phyloP scores from a whole-genome alignment of 106 monocot species.

The Iris macrosiphon region DNA sequence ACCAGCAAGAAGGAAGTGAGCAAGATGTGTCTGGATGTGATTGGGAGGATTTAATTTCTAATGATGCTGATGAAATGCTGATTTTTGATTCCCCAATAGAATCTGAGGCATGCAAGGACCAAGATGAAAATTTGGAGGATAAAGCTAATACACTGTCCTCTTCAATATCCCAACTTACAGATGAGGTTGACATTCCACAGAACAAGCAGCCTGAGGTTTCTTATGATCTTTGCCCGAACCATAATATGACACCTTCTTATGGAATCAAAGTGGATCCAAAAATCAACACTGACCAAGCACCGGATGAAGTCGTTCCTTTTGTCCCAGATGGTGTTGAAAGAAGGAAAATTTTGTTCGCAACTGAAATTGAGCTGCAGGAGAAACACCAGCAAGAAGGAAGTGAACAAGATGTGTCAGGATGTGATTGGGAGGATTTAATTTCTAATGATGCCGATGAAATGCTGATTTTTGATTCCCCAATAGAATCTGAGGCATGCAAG shows the following conservation, averaged over 20 bases:
- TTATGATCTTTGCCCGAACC: too few species aligned
- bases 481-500: constrained; percentile 14
- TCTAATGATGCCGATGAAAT: constrained; percentile 40
- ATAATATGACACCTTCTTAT: constrained; percentile 42
- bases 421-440: constrained; percentile 52
- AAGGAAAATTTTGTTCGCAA: constrained; percentile 17
- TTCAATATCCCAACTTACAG: too few species aligned
- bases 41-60: constrained; percentile 48
- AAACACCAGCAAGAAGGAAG: constrained; percentile 3
- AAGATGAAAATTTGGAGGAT: constrained; percentile 5
- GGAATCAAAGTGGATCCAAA: constrained; percentile 39
- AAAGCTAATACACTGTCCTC: constrained; percentile 5
- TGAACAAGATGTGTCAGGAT: constrained; percentile 27
- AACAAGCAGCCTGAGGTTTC: too few species aligned
- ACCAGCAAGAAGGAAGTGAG: constrained; percentile 9
- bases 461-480: constrained; percentile 30
- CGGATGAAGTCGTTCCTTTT: constrained; percentile 7
- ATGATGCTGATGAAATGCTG: constrained; percentile 40
- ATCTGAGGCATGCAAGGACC: constrained; percentile 10
- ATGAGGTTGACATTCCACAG: too few species aligned
- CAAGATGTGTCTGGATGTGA: constrained; percentile 33
- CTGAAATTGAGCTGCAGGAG: constrained; percentile 17
- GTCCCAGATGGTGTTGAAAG: constrained; percentile 30
- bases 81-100: constrained; percentile 29
- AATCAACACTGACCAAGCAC: constrained; percentile 13